phyloP scores from a whole-genome alignment of 208 protist genomes.

The Leishmania amazonensis region DNA sequence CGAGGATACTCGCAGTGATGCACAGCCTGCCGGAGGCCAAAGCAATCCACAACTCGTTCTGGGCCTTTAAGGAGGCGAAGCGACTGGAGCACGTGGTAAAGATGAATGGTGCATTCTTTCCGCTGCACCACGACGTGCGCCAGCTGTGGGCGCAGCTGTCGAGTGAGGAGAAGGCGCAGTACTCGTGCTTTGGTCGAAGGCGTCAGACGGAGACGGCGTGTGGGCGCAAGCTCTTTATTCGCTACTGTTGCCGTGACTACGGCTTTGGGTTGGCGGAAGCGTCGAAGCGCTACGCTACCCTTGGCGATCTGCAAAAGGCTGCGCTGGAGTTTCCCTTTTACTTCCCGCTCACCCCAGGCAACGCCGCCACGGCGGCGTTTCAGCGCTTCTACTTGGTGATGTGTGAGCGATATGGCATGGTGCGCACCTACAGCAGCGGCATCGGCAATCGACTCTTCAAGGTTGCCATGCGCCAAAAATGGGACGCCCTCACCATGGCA shows the following conservation, averaged over 20 bases:
- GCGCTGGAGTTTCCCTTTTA: conserved; percentile 87
- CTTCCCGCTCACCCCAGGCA: conserved; percentile 46
- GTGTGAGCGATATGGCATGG: conserved; percentile 59
- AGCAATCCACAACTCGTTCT: conserved; percentile 39
- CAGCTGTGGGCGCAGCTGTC: conserved; percentile 40
- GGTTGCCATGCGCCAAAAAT: conserved; percentile 64
- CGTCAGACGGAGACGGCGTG: conserved; percentile 33
- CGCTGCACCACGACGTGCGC: neutral
- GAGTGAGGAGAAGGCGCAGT: conserved; percentile 43
- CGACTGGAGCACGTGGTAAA: conserved; percentile 40
- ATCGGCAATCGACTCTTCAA: conserved; percentile 66
- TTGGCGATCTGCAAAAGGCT: conserved; percentile 73
- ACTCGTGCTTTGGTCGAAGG: conserved; percentile 56
- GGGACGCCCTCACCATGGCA: conserved; percentile 46
- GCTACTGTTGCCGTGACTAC: conserved; percentile 78
- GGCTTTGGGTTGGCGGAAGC: conserved; percentile 54
- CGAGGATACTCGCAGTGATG: conserved; percentile 57
- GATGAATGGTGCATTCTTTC: conserved; percentile 39
- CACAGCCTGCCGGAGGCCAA: conserved; percentile 60
- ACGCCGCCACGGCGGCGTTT: conserved; percentile 37
- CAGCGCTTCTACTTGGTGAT: conserved; percentile 65
- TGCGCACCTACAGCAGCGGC: conserved; percentile 18
- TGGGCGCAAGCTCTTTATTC: conserved; percentile 58
- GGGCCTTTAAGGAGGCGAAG: conserved; percentile 34
- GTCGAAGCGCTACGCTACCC: conserved; percentile 33